These are phyloP conservation scores for Aspergillus tubingensis DNA, from an alignment of 2,329 filamentous ascomycete genomes.

Conservation along the genomic window DNA sequence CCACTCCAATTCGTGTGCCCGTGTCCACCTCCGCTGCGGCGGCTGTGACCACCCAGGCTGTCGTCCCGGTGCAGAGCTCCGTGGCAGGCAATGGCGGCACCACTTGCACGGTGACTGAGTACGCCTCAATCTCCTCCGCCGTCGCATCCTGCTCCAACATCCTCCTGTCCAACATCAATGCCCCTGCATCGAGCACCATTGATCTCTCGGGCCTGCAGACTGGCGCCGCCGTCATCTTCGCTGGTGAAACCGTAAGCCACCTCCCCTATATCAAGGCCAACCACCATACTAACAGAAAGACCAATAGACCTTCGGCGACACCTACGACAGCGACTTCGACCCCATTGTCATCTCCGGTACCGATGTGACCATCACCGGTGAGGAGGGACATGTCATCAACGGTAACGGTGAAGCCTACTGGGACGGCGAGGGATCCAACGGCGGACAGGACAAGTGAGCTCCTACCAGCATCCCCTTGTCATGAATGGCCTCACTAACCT, in stretches of 20 bases:
- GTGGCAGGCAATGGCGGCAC: constrained; percentile 17
- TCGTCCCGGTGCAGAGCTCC: background rate
- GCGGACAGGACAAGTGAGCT: constrained; percentile 34
- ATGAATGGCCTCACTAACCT: background rate
- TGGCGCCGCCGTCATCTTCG: constrained; percentile 47
- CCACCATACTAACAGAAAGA: background rate
- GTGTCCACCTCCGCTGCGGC: background rate
- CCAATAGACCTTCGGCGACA: constrained; percentile 39
- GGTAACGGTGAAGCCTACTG: constrained; percentile 47
- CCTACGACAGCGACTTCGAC: constrained; percentile 39
- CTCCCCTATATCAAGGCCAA: background rate
- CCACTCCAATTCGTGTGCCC: background rate
- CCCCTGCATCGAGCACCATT: constrained; percentile 42
- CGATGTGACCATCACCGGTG: constrained; percentile 44
- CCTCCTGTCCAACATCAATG: constrained; percentile 43
- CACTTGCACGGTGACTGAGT: constrained; percentile 30
- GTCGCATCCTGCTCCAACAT: constrained; percentile 47
- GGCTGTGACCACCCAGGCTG: background rate
- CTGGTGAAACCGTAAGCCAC: constrained; percentile 35
- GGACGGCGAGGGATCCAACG: constrained; percentile 52
- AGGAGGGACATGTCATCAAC: constrained; percentile 38
- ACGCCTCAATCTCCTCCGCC: constrained; percentile 37
- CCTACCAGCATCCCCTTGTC: background rate
- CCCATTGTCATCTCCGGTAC: constrained; percentile 44
- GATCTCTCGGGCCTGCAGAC: constrained; percentile 44